These are phyloP conservation scores for Boletus rubescentipes DNA, from an alignment of 768 basidiomycete species.

Conservation along the genomic window DNA sequence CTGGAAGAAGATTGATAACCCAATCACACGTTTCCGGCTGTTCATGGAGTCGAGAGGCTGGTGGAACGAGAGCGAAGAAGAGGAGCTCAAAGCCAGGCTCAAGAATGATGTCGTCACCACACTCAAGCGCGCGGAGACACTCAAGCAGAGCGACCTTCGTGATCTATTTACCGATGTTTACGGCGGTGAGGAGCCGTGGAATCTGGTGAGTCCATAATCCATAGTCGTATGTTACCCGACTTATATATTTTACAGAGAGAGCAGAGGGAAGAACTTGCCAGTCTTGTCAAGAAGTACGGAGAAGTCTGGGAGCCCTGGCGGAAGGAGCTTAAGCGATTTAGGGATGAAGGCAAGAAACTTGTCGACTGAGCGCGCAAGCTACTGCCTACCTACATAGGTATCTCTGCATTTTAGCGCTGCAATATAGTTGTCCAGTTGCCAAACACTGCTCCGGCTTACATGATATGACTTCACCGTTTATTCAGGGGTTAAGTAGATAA, in stretches of 20 bases:
- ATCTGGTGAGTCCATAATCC: constrained; percentile 56
- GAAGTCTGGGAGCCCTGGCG: constrained; percentile 85
- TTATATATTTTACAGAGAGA: constrained; percentile 53
- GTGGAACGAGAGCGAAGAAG: constrained; percentile 81
- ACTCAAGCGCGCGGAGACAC: constrained; percentile 73
- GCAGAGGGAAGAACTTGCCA: constrained; percentile 75
- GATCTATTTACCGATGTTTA: constrained; percentile 89
- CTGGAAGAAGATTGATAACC: constrained; percentile 88
- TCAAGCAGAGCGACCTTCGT: constrained; percentile 67
- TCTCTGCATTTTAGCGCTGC: not conserved
- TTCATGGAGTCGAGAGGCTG: constrained; percentile 82
- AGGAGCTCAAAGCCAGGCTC: constrained; percentile 61
- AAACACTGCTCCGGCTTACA: not conserved
- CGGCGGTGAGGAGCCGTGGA: constrained; percentile 82
- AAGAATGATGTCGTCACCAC: constrained; percentile 75
- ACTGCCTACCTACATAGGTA: not conserved
- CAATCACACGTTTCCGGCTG: constrained; percentile 77
- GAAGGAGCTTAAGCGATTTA: constrained; percentile 74
- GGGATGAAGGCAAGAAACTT: constrained; percentile 66
- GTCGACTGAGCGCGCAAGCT: constrained; percentile 21
- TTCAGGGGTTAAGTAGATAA: constrained; percentile 1
- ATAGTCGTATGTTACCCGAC: not conserved
- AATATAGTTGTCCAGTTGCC: not conserved
- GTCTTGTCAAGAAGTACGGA: constrained; percentile 82
- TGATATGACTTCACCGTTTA: constrained; percentile 17